Evolutionary conservation across 176 grass and related monocot genomes (phyloP).

Genomic region (Calamus simplicifolius): DNA sequence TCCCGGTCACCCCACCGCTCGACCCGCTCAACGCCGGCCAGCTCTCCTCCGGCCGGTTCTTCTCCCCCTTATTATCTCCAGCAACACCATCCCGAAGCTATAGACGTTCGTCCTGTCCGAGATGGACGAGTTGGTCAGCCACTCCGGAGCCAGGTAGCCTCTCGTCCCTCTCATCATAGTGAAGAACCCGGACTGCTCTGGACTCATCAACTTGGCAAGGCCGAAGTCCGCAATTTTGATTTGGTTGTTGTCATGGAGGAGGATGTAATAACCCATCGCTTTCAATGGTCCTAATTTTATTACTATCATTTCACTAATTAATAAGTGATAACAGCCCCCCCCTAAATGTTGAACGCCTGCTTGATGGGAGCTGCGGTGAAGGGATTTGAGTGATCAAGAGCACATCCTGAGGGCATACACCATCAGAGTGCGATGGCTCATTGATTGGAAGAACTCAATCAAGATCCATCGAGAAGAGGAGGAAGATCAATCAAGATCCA

Average conservation of each 20-base stretch:
- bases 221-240: conserved; percentile 88
- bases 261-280: too few relatives aligned
- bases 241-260: conserved; percentile 35
- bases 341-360: too few relatives aligned
- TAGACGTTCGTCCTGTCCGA: conserved; percentile 64
- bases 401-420: too few relatives aligned
- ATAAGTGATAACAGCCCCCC: too few relatives aligned
- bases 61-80: conserved; percentile 58
- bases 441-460: too few relatives aligned
- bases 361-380: too few relatives aligned
- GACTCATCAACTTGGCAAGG: conserved; percentile 50
- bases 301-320: too few relatives aligned
- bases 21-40: not conserved
- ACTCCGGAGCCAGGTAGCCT: conserved; percentile 82
- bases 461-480: too few relatives aligned
- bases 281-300: too few relatives aligned
- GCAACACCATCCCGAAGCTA: conserved; percentile 91
- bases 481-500: too few relatives aligned
- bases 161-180: conserved; percentile 67
- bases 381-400: too few relatives aligned
- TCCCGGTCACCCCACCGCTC: not conserved
- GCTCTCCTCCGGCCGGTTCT: conserved; percentile 32
- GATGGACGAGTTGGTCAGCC: conserved; percentile 71
- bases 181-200: conserved; percentile 77
- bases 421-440: too few relatives aligned